phyloP scores from a whole-genome alignment of 495 filamentous ascomycete genomes.

The Aspergillus nanangensis region DNA sequence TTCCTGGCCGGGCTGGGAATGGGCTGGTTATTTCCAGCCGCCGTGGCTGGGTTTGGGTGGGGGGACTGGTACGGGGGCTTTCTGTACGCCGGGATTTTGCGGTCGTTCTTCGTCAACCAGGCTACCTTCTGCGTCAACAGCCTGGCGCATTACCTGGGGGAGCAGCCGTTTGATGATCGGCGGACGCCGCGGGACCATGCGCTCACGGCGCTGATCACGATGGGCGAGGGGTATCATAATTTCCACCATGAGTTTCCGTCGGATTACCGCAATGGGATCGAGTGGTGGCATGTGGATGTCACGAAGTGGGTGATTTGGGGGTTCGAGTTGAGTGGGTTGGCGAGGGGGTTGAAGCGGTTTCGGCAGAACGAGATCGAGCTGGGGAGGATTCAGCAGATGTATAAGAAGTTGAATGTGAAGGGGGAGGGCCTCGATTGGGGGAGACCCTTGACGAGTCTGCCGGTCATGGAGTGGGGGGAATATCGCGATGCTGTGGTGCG shows the following conservation, averaged over 20 bases:
- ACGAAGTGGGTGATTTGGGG: constrained; percentile 87
- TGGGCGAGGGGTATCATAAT: constrained; percentile 91
- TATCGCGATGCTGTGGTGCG: not conserved
- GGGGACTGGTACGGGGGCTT: constrained; percentile 76
- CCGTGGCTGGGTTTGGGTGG: constrained; percentile 73
- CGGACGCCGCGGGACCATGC: constrained; percentile 85
- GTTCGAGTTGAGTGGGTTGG: constrained; percentile 78
- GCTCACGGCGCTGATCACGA: constrained; percentile 78
- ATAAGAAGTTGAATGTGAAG: not conserved
- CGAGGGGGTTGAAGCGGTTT: constrained; percentile 67
- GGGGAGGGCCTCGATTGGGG: not conserved
- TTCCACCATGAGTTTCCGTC: constrained; percentile 95
- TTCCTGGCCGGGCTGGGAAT: constrained; percentile 72
- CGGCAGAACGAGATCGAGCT: not conserved
- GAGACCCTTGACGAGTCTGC: not conserved
- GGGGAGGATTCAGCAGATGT: not conserved
- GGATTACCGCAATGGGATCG: constrained; percentile 89
- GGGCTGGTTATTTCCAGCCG: constrained; percentile 70
- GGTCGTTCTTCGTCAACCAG: constrained; percentile 88
- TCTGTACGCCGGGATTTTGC: constrained; percentile 79
- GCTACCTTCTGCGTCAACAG: constrained; percentile 94
- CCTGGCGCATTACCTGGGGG: constrained; percentile 86
- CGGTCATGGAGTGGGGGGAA: not conserved
- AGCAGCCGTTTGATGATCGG: constrained; percentile 88
- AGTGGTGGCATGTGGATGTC: constrained; percentile 88